Evolutionary conservation across 2,329 filamentous ascomycete species (phyloP).

Genomic region (Sporothrix humicola): DNA sequence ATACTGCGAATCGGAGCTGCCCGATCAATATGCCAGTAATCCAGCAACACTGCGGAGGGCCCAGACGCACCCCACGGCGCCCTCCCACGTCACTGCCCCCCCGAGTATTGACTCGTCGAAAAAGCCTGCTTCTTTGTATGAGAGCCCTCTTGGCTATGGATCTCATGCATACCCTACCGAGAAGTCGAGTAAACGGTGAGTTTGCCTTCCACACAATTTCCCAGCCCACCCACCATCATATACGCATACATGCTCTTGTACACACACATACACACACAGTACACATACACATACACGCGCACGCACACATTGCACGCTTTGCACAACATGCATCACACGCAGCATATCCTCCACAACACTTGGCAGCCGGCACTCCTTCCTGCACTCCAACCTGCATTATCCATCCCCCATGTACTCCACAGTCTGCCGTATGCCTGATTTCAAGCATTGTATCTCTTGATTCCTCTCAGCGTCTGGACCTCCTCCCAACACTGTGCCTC

Average conservation of each 20-base stretch:
- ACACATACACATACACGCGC: neutral
- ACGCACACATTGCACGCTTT: neutral
- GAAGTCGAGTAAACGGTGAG: slow-evolving; percentile 40
- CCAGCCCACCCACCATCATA: neutral
- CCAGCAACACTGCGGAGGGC: slow-evolving; percentile 40
- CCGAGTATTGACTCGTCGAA: slow-evolving; percentile 48
- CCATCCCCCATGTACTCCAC: slow-evolving; percentile 6
- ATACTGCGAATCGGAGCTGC: slow-evolving; percentile 37
- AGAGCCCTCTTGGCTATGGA: slow-evolving; percentile 43
- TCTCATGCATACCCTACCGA: slow-evolving; percentile 39
- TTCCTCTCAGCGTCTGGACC: neutral
- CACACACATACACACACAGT: slow-evolving; percentile 5
- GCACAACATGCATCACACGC: neutral
- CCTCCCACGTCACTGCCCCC: slow-evolving; percentile 46
- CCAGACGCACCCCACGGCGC: slow-evolving; percentile 44
- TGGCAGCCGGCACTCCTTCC: neutral
- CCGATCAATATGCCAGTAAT: slow-evolving; percentile 28
- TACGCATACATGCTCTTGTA: neutral
- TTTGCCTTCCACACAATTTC: slow-evolving; percentile 28
- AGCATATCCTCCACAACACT: neutral
- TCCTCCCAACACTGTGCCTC: too few relatives aligned
- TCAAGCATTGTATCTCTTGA: neutral
- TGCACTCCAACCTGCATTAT: neutral
- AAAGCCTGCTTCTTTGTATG: slow-evolving; percentile 46
- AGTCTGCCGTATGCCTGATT: neutral